Evolutionary conservation across 345 rosid species (phyloP), one percentile per base, ranked within the genome.

Genomic region (Populus pruinosa): DNA sequence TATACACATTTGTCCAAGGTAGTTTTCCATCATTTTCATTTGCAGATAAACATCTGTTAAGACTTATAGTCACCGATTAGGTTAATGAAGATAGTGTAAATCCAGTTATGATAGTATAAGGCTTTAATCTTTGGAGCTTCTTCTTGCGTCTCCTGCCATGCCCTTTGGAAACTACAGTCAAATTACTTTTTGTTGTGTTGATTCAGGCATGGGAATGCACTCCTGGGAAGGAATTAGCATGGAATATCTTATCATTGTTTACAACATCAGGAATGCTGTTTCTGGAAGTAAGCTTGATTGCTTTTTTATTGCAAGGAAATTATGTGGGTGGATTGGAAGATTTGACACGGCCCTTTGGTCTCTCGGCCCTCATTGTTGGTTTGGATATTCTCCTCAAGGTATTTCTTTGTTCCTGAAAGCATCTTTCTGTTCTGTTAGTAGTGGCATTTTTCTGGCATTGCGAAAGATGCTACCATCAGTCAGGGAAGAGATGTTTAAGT

Each of bases 271-370:
- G 98, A 81, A 93, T 93, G 98, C 77, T 95, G 81, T 93, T 95
- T 81, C 64, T 95, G 80, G 99, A 95, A 92, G 91, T 93, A 77
- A 95, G 99, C 87, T 87, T 95, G 92, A 86, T 93, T 85, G 98
- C 99, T 35, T 92, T 95, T 87, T 78, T 95, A 76, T 86, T 91
- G 77, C 94, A 95, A 85, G 98, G 99, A 75, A 93, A 92, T 86
- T 87, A 92, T 74, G 90, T 91, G 8, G 91, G 91, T 33, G 97
- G 99, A 4, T 81, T 89, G 76, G 87, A 90, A 73, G 93, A 97
- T 50, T 85, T 95, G 61, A 88, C 96, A 27, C 84, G 96, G 53
- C 90, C 97, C 2, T 95, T 95, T 84, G 85, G 87, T 4, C 78
- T 95, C 82, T 93, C 99, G 0, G 94, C 96, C 49, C 83, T 90